Base-by-base conservation (phyloP, 768 basidiomycete species). In the Naganishia onofrii region DNA sequence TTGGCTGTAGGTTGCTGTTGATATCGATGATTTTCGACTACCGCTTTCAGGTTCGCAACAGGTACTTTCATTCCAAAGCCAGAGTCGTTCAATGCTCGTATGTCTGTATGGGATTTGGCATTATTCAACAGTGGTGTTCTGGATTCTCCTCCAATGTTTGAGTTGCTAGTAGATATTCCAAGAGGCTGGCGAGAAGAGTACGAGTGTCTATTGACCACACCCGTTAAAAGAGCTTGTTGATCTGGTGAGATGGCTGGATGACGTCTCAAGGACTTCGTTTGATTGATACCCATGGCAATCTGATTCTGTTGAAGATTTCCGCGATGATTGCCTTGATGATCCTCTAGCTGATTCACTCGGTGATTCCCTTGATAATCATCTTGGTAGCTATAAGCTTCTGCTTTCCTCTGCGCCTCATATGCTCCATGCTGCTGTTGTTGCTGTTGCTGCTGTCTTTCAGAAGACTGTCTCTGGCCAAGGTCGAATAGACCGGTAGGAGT, bases 21-120 rank as follows among this genome's bases (percentile, higher is more conserved):
- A n/a, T 36, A 23, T 12, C 36, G 57, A 26, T 63, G 36, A 26
- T 38, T 26, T 3, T 42, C 36, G 13, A 28, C 21, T 3, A 26
- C 60, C 12, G 42, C 21, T 26, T 28, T 44, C 2, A 26, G 19
- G 5, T 42, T 63, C 42, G 23, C 38, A 5, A 63, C 42, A 17
- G 60, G 60, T 13, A 42, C n/a, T 28, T 63, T 63, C 38, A 63
- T 63, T 23, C 60, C 60, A 46, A 63, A 63, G 3, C 60, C 60
- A 63, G 60, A 63, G 23, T 63, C 60, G 21, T 63, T 63, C 8
- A 63, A 10, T 2, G 60, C 60, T 44, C 60, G 29, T 19, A 63
- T 63, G 17, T 63, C 60, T 4, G 60, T 29, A 36, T 44, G 36
- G 3, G 60, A 63, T 44, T 63, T 63, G n/a, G 19, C 32, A 29